A percentile compares a stretch with the other conserved stretches of the same genome.
Evolutionary conservation across 2,329 filamentous ascomycete genomes (phyloP).

Genomic region (Colletotrichum truncatum): DNA sequence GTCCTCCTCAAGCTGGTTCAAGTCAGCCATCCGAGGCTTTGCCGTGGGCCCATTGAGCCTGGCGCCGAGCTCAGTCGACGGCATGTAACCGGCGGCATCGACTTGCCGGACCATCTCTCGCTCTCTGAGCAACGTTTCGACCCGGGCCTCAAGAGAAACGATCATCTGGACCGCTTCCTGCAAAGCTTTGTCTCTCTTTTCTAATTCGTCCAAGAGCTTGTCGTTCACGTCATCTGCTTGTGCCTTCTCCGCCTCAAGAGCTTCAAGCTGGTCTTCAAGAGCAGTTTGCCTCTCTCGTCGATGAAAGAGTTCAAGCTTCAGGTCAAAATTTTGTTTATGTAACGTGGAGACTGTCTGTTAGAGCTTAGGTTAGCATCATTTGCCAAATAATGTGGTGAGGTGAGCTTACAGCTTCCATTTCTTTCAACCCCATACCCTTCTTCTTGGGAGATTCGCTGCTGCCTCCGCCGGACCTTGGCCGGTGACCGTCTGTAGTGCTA

Average conservation of each 20-base stretch:
- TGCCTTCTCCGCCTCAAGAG: conserved; percentile 61
- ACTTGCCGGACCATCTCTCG: conserved; percentile 62
- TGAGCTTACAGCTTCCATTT: conserved; percentile 69
- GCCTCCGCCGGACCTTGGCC: conserved; percentile 53
- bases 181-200: conserved; percentile 75
- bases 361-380: conserved; percentile 12
- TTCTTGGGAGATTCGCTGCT: conserved; percentile 52
- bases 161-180: conserved; percentile 78
- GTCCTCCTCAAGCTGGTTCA: conserved; percentile 39
- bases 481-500: conserved; percentile 42
- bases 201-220: conserved; percentile 66
- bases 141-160: conserved; percentile 67
- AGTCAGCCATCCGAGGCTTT: conserved; percentile 31
- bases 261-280: conserved; percentile 66
- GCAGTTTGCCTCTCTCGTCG: conserved; percentile 70
- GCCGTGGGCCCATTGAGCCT: conserved; percentile 14
- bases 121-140: conserved; percentile 63
- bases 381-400: neutral
- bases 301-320: conserved; percentile 78
- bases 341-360: conserved; percentile 70
- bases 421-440: conserved; percentile 69
- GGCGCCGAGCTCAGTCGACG: conserved; percentile 41
- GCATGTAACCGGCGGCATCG: conserved; percentile 51
- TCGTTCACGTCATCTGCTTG: conserved; percentile 68
- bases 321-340: conserved; percentile 80